Conservation (phyloP, 352 stramenopile genomes). For the Pythium brachiatum region DNA sequence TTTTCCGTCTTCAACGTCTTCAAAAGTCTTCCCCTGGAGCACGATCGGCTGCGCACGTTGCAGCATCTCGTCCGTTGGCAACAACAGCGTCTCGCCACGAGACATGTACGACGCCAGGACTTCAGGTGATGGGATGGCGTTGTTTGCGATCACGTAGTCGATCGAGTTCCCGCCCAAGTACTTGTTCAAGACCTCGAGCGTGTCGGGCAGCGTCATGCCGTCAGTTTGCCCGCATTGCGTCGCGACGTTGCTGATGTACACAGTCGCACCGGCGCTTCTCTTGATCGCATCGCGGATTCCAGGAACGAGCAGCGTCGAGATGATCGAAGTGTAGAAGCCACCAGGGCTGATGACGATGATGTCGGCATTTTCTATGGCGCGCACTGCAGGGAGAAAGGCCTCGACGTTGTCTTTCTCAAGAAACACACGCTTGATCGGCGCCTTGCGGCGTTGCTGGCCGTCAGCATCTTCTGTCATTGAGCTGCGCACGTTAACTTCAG, state of each 20-base stretch:
- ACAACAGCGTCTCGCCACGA: conserved; percentile 67
- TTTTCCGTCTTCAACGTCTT: conserved; percentile 48
- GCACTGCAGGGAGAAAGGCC: conserved; percentile 70
- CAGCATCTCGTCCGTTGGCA: conserved; percentile 62
- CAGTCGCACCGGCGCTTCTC: conserved; percentile 58
- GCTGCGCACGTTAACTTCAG: conserved; percentile 81
- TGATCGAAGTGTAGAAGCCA: conserved; percentile 87
- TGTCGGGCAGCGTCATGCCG: conserved; percentile 69
- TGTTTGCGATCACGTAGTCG: conserved; percentile 87
- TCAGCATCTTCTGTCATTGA: conserved; percentile 38
- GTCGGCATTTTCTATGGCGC: conserved; percentile 81
- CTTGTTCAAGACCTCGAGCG: conserved; percentile 53
- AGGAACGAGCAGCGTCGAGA: conserved; percentile 72
- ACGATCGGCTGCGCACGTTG: conserved; percentile 57
- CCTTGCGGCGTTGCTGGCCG: conserved; percentile 45
- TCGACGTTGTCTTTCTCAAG: conserved; percentile 70
- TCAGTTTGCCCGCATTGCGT: conserved; percentile 83
- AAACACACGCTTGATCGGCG: conserved; percentile 79
- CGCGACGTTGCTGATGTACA: conserved; percentile 87
- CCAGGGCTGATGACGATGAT: conserved; percentile 81
- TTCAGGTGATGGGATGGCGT: conserved; percentile 49
- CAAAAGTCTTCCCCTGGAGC: conserved; percentile 76
- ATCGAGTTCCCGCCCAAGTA: conserved; percentile 76
- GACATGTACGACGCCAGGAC: conserved; percentile 64
- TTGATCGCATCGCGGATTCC: conserved; percentile 80